Evolutionary conservation across 257 asterid genomes (phyloP).

Genomic region (Hygrophila difformis): DNA sequence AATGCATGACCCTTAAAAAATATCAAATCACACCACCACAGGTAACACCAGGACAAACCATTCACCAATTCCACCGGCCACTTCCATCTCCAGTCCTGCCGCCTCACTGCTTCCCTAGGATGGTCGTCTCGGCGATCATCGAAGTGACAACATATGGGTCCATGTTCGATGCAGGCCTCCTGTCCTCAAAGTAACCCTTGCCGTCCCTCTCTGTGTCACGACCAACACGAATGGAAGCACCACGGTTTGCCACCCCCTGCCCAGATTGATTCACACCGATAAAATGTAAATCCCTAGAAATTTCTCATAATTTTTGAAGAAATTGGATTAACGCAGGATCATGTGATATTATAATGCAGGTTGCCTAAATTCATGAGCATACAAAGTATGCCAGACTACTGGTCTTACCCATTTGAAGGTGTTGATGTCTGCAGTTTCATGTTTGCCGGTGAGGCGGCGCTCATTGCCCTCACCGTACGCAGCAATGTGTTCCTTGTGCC

Average conservation of each 20-base stretch:
- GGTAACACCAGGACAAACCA: not conserved
- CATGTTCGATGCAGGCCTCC: slow-evolving; percentile 96
- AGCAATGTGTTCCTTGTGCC: slow-evolving; percentile 90
- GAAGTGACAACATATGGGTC: slow-evolving; percentile 87
- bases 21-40: no score
- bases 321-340: no score
- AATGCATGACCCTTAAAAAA: no score
- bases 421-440: slow-evolving; percentile 73
- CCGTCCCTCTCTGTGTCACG: slow-evolving; percentile 89
- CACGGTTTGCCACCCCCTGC: slow-evolving; percentile 96
- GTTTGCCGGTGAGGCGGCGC: slow-evolving; percentile 88
- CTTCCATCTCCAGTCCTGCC: no score
- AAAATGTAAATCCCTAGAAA: no score
- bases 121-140: slow-evolving; percentile 90
- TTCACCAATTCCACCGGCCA: no score
- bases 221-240: slow-evolving; percentile 86
- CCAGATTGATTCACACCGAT: not conserved
- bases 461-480: slow-evolving; percentile 96
- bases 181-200: slow-evolving; percentile 90
- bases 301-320: no score
- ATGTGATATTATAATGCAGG: not conserved
- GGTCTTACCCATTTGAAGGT: slow-evolving; percentile 68
- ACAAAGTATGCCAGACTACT: no score
- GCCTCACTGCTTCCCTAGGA: slow-evolving; percentile 35
- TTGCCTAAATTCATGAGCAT: not conserved